phyloP scores from a whole-genome alignment of 176 grass and related monocot species.

The Zoysia japonica region DNA sequence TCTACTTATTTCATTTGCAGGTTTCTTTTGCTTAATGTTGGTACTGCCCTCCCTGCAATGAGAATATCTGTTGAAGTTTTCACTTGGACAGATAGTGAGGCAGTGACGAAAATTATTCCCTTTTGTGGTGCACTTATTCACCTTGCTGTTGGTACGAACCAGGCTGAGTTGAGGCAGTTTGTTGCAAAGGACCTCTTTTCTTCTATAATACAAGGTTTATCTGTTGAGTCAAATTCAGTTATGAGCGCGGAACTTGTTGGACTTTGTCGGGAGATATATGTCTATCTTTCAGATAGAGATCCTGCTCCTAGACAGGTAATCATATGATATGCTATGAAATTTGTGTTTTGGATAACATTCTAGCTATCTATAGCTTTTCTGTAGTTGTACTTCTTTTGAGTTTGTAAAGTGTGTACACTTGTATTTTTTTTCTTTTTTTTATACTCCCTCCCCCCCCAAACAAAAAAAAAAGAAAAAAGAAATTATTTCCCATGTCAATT shows the following conservation, averaged over 20 bases:
- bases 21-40: constrained; percentile 66
- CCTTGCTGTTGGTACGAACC: constrained; percentile 72
- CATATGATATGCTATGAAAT: constrained; percentile 4
- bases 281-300: constrained; percentile 82
- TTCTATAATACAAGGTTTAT: constrained; percentile 79
- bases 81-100: constrained; percentile 89
- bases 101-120: constrained; percentile 71
- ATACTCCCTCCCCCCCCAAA: too few relatives aligned
- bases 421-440: too few relatives aligned
- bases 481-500: background rate
- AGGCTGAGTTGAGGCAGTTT: constrained; percentile 78
- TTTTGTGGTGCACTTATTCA: constrained; percentile 86
- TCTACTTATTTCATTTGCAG: constrained; percentile 48
- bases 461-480: background rate
- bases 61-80: constrained; percentile 76
- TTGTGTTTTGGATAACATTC: constrained; percentile 10
- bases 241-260: constrained; percentile 87
- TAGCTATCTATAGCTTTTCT: background rate
- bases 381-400: background rate
- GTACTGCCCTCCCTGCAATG: constrained; percentile 60
- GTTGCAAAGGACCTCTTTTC: constrained; percentile 91
- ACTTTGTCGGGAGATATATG: constrained; percentile 98
- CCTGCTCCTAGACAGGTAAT: constrained; percentile 82
- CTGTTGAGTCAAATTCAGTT: constrained; percentile 81
- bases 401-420: too few relatives aligned